A percentile compares a stretch with the other conserved stretches of the same genome.
phyloP scores from a whole-genome alignment of 139 green algal genomes.

The Chlamydomonas schloesseri region DNA sequence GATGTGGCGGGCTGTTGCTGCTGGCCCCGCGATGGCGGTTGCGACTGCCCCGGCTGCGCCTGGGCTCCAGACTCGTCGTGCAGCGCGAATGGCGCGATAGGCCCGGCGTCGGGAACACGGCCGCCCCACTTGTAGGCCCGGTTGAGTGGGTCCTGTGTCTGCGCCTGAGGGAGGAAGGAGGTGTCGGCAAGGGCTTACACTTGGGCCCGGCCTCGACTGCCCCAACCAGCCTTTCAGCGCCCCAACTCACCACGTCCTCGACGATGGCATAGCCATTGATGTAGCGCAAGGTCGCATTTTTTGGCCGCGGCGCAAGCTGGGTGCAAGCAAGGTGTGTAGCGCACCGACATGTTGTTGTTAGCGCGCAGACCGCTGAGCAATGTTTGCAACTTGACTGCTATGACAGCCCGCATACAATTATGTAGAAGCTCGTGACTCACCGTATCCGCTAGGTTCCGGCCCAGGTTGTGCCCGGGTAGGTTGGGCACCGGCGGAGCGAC shows the following conservation, averaged over 20 bases:
- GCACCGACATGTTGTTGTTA: too few relatives aligned
- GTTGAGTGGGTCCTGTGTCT: background rate
- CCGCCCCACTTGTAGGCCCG: slow-evolving; percentile 7
- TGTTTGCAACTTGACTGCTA: too few relatives aligned
- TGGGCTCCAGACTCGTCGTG: background rate
- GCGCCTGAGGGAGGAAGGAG: too few relatives aligned
- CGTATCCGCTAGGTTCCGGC: too few relatives aligned
- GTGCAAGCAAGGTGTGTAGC: background rate
- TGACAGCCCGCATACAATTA: too few relatives aligned
- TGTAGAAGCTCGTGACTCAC: too few relatives aligned
- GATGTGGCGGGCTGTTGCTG: background rate
- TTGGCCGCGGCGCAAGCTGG: background rate
- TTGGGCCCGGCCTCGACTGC: too few relatives aligned
- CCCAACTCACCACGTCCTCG: slow-evolving; percentile 5
- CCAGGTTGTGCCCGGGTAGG: background rate
- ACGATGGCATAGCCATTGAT: slow-evolving; percentile 21
- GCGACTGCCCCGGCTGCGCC: background rate
- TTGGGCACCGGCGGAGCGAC: background rate
- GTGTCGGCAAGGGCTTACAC: too few relatives aligned
- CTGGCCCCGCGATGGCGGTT: background rate
- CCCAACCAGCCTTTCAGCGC: too few relatives aligned
- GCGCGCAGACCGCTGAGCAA: too few relatives aligned
- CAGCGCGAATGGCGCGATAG: background rate
- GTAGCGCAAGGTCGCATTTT: slow-evolving; percentile 27
- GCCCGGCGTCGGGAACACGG: background rate